A percentile compares a stretch with the other conserved stretches of the same genome.
Evolutionary conservation across 345 rosid species (phyloP).

Genomic region (Eucalyptus cloeziana): DNA sequence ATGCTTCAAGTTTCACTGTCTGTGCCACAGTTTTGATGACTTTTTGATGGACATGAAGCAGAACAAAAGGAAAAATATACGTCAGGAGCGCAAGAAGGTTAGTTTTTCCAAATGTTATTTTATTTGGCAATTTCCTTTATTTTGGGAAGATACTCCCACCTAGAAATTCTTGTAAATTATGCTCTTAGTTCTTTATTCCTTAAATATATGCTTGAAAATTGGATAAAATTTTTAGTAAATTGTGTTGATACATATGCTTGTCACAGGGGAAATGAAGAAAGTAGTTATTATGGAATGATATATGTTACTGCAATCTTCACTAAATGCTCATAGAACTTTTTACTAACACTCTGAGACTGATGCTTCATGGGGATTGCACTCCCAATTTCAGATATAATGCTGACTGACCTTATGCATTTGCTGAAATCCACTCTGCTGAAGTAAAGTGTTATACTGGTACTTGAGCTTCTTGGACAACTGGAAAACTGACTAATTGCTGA

Average conservation of each 20-base stretch:
- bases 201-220: background rate
- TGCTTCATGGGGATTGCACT: background rate
- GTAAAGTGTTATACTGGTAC: background rate
- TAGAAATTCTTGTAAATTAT: background rate
- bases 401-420: background rate
- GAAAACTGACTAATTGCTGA: background rate
- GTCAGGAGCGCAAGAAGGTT: slow-evolving; percentile 96
- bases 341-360: background rate
- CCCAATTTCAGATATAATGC: background rate
- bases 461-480: background rate
- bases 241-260: background rate
- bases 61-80: slow-evolving; percentile 80
- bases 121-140: background rate
- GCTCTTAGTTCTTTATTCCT: background rate
- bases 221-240: background rate
- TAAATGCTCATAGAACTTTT: background rate
- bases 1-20: background rate
- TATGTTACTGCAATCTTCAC: background rate
- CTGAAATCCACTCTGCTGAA: background rate
- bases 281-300: background rate
- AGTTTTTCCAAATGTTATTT: background rate
- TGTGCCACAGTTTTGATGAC: slow-evolving; percentile 69
- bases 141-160: background rate
- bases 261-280: background rate
- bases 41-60: slow-evolving; percentile 96